Evolutionary conservation across 495 filamentous ascomycete species (phyloP).

Genomic region (Xylaria sp.): DNA sequence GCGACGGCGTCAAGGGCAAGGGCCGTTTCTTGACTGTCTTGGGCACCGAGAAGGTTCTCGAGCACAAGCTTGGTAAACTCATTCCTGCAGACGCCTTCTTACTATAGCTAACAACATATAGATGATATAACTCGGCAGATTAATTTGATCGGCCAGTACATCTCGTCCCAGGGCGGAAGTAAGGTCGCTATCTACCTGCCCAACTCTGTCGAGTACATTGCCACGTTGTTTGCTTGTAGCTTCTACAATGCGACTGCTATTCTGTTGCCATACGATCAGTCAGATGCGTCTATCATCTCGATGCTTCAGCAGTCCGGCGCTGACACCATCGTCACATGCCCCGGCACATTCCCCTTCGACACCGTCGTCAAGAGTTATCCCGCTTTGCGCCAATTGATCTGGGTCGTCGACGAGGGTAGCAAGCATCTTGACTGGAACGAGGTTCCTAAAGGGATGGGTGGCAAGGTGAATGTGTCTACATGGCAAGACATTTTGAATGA

Average conservation of each 20-base stretch:
- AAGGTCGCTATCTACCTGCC: conserved; percentile 90
- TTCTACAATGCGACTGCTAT: conserved; percentile 85
- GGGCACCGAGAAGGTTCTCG: conserved; percentile 73
- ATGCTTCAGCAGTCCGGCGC: conserved; percentile 73
- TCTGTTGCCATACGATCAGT: conserved; percentile 81
- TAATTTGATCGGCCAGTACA: conserved; percentile 79
- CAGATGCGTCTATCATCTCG: conserved; percentile 67
- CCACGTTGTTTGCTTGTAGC: conserved; percentile 66
- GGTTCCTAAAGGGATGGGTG: conserved; percentile 74
- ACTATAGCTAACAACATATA: conserved; percentile 35
- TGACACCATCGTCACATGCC: conserved; percentile 82
- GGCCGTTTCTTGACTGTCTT: conserved; percentile 83
- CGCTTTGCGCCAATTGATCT: conserved; percentile 79
- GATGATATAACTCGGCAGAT: conserved; percentile 83
- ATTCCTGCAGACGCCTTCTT: not conserved
- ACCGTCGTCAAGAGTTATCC: conserved; percentile 69
- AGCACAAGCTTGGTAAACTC: conserved; percentile 66
- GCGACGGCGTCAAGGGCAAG: conserved; percentile 63
- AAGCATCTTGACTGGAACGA: conserved; percentile 90
- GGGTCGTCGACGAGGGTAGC: conserved; percentile 92
- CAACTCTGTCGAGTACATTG: conserved; percentile 89
- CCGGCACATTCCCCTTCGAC: conserved; percentile 86
- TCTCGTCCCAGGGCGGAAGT: conserved; percentile 71
- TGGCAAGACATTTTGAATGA: conserved; percentile 88
- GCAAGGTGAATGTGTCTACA: conserved; percentile 75